Conservation (phyloP, 2,329 filamentous ascomycete species). For the Colletotrichum somersetense region DNA sequence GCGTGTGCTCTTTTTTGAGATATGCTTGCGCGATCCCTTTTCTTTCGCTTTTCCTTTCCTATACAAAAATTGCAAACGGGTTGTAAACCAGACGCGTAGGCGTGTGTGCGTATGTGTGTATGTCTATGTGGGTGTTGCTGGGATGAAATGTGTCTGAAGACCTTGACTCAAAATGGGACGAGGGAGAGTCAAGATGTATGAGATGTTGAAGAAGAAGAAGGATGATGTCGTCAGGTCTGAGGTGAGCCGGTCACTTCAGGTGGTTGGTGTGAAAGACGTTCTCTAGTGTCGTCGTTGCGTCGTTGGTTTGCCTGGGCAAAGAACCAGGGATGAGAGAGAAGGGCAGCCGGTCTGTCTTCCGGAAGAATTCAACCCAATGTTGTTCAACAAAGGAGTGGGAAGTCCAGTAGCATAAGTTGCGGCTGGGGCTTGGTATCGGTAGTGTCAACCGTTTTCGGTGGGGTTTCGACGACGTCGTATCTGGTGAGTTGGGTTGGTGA, state of each 20-base stretch:
- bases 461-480: slow-evolving; percentile 11
- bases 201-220: slow-evolving; percentile 14
- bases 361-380: slow-evolving; percentile 13
- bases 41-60: slow-evolving; percentile 1
- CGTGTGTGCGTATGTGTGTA: background rate
- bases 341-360: slow-evolving; percentile 16
- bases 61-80: slow-evolving; percentile 6
- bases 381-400: slow-evolving; percentile 22
- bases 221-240: slow-evolving; percentile 13
- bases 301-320: slow-evolving; percentile 17
- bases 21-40: background rate
- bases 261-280: slow-evolving; percentile 26
- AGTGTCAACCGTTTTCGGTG: slow-evolving; percentile 4
- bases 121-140: slow-evolving; percentile 2
- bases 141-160: slow-evolving; percentile 22
- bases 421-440: slow-evolving; percentile 16
- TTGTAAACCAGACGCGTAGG: background rate
- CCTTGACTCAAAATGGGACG: slow-evolving; percentile 33
- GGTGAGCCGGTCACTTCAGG: slow-evolving; percentile 28
- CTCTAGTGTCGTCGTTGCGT: slow-evolving; percentile 14
- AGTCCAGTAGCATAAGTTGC: slow-evolving; percentile 6
- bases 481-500: slow-evolving; percentile 13
- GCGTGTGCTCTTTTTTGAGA: background rate
- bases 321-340: slow-evolving; percentile 7
- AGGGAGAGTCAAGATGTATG: slow-evolving; percentile 29